Evolutionary conservation across 2,329 filamentous ascomycete species (phyloP), one percentile per base, ranked within the genome.

Genomic region (Coleophoma crateriformis): DNA sequence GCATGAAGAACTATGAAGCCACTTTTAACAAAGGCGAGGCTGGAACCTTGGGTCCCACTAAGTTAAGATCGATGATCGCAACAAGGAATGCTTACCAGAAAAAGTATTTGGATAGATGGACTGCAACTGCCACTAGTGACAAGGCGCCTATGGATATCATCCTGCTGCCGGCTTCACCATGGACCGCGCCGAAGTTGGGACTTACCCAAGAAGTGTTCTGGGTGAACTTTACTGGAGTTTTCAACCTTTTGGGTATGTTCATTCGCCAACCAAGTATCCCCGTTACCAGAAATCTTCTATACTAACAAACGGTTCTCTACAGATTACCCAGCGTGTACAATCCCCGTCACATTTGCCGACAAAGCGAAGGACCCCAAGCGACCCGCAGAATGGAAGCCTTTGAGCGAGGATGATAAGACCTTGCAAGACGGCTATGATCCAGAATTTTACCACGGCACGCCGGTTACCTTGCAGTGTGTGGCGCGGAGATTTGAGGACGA

Each of bases 301-400:
- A 45, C 37, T 48, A 22, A 43, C 51, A 58, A 34, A 61, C 48
- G 43, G 11, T 4, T 38, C 3, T n/a, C 2, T 41, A 20, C 48
- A 59, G 64, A 67, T 50, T 62, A 65, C 41, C 61, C 58, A 14
- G 54, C 52, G 8, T 64, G 71, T 11, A 70, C 71, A 1, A 65
- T 76, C 6, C 73, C 73, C 0, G 69, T 76, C 3, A 71, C 69
- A 0, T 63, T 63, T 47, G 70, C 69, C 0, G 68, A 74, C 50
- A 68, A 70, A 55, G 51, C 51, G 2, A 38, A 71, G 0, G 71
- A 75, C 43, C 12, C 42, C 15, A 50, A 39, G n/a, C 37, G 17
- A 7, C 54, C 57, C 40, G 47, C 47, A 7, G 45, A 35, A 14
- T 62, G 58, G 59, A 60, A 22, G 12, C 58, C 61, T 1, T 54